Evolutionary conservation across 805 yeast genomes (phyloP).

Genomic region (Wickerhamomyces chambardii): DNA sequence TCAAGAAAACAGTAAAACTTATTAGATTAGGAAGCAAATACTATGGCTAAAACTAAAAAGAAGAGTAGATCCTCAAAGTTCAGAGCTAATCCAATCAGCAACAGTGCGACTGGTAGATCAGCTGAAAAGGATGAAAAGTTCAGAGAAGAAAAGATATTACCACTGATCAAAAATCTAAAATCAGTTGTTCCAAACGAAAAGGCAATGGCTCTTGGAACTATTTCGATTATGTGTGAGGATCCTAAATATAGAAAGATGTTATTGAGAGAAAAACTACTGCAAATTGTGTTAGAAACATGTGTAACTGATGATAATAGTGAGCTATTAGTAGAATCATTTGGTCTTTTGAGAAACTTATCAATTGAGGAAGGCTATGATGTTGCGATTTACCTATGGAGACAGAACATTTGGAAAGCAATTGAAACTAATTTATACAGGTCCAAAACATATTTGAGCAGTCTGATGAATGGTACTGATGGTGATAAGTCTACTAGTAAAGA

Average conservation of each 20-base stretch:
- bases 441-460: constrained; percentile 34
- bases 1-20: not conserved
- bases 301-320: constrained; percentile 65
- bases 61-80: constrained; percentile 42
- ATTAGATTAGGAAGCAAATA: too few species aligned
- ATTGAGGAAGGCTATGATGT: constrained; percentile 86
- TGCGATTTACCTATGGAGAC: constrained; percentile 67
- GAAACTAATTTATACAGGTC: constrained; percentile 43
- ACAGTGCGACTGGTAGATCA: constrained; percentile 19
- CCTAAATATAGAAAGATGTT: constrained; percentile 49
- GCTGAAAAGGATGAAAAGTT: constrained; percentile 33
- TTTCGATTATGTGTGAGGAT: constrained; percentile 66
- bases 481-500: constrained; percentile 27
- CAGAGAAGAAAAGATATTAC: constrained; percentile 50
- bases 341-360: constrained; percentile 70
- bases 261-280: constrained; percentile 64
- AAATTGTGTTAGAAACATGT: constrained; percentile 51
- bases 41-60: constrained; percentile 77
- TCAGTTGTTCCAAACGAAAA: constrained; percentile 64
- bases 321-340: constrained; percentile 72
- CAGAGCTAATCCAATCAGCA: constrained; percentile 25
- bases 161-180: constrained; percentile 56
- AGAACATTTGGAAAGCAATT: constrained; percentile 61
- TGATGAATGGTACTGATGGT: constrained; percentile 15
- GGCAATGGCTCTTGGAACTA: constrained; percentile 67